These are phyloP conservation scores for Penicillium coffeae DNA, from an alignment of 495 filamentous ascomycete genomes.

Conservation along the genomic window DNA sequence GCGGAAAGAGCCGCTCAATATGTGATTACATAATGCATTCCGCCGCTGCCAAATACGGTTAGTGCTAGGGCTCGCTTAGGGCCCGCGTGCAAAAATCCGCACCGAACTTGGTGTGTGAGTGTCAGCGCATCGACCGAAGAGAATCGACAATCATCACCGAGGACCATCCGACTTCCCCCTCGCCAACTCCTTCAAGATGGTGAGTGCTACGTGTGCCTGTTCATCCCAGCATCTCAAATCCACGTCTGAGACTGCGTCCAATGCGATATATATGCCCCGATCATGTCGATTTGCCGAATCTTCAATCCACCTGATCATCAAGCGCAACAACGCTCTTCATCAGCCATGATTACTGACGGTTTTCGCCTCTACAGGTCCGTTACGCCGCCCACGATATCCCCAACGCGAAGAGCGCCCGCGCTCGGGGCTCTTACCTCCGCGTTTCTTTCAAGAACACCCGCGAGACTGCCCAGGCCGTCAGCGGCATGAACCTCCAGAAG, in stretches of 20 bases:
- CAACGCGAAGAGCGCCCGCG: constrained; percentile 88
- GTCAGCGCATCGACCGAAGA: constrained; percentile 38
- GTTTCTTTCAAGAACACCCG: constrained; percentile 99
- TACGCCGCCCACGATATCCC: constrained; percentile 92
- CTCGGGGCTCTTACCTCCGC: constrained; percentile 96
- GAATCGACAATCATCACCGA: constrained; percentile 48
- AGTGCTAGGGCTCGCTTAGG: constrained; percentile 50
- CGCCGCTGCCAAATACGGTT: constrained; percentile 16
- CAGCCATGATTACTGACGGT: constrained; percentile 29
- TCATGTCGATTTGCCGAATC: background rate
- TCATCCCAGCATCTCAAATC: constrained; percentile 9
- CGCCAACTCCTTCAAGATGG: constrained; percentile 55
- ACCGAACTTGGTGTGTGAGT: constrained; percentile 33
- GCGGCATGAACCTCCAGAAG: constrained; percentile 96
- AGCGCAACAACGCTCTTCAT: background rate
- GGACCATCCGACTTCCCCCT: constrained; percentile 41
- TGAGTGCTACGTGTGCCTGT: constrained; percentile 36
- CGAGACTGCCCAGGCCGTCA: constrained; percentile 98
- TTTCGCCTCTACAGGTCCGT: constrained; percentile 67
- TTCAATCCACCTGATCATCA: constrained; percentile 6
- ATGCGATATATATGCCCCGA: constrained; percentile 7
- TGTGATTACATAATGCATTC: constrained; percentile 4
- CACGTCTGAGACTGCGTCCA: constrained; percentile 2
- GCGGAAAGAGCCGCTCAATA: too few species aligned
- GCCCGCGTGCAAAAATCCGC: constrained; percentile 41